Percentiles rank a stretch among this genome's conserved stretches.
Evolutionary conservation across 129 eudicot species (phyloP).

Genomic region (Heracleum sosnowskyi): DNA sequence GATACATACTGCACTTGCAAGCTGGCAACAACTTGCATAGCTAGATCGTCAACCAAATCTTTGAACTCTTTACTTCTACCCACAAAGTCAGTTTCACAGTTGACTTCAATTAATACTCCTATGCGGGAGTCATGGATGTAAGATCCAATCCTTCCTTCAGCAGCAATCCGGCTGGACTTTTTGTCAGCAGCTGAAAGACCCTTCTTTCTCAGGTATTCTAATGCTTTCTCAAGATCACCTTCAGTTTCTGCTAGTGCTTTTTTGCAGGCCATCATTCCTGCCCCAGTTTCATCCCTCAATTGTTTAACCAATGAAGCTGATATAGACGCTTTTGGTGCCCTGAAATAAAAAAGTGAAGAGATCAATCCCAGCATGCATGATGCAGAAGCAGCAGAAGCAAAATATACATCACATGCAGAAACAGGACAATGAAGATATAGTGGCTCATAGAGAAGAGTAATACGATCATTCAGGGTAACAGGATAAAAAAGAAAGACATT

Average conservation of each 20-base stretch:
- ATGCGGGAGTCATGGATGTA: conserved; percentile 95
- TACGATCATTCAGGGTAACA: not conserved
- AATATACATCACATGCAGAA: not conserved
- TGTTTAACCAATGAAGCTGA: conserved; percentile 93
- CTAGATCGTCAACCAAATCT: conserved; percentile 77
- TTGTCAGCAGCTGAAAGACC: conserved; percentile 93
- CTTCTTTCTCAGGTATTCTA: conserved; percentile 84
- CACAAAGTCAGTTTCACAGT: conserved; percentile 96
- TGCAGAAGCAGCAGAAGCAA: not conserved
- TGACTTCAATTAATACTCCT: conserved; percentile 95
- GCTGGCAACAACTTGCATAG: conserved; percentile 97
- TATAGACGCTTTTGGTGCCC: conserved; percentile 59
- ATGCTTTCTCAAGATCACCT: conserved; percentile 86
- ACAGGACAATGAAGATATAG: not conserved
- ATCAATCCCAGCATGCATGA: conserved; percentile 5
- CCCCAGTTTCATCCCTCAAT: conserved; percentile 89
- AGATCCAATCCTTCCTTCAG: conserved; percentile 92
- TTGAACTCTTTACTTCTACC: conserved; percentile 78
- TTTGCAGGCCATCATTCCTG: conserved; percentile 99
- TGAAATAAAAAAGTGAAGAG: conserved; percentile 12
- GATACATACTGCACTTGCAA: conserved; percentile 85
- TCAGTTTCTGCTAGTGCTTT: conserved; percentile 91
- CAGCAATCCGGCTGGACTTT: conserved; percentile 81
- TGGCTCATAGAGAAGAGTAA: not conserved
- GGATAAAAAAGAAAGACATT: not conserved